Conservation (phyloP, 768 basidiomycete species). For the Mycena rosella region DNA sequence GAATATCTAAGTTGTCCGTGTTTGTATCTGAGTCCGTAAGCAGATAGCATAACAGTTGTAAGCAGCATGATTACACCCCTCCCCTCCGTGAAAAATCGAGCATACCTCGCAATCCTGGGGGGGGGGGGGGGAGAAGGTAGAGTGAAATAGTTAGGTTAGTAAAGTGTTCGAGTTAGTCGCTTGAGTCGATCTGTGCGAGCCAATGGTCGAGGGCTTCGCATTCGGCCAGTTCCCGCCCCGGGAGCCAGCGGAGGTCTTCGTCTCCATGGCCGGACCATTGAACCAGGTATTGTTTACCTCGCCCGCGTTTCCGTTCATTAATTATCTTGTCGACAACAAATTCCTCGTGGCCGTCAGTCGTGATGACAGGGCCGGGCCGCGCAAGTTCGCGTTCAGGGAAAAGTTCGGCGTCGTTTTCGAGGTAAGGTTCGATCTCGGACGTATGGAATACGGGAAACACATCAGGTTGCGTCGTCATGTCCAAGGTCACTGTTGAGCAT, state of each 20-base stretch:
- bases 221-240: not conserved
- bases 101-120: not conserved
- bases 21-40: too few species aligned
- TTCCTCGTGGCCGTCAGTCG: not conserved
- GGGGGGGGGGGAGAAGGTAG: too few species aligned
- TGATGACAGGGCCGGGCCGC: slow-evolving; percentile 39
- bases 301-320: not conserved
- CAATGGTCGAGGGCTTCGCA: not conserved
- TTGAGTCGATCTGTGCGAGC: not conserved
- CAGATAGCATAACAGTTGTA: too few species aligned
- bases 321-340: slow-evolving; percentile 1
- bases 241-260: not conserved
- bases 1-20: too few species aligned
- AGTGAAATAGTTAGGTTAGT: too few species aligned
- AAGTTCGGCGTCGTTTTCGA: slow-evolving; percentile 44
- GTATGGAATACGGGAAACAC: slow-evolving; percentile 51
- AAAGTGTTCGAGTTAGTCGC: too few species aligned
- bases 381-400: slow-evolving; percentile 46
- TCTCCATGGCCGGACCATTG: not conserved
- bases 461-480: slow-evolving; percentile 34
- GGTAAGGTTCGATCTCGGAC: slow-evolving; percentile 40
- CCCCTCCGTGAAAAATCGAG: not conserved
- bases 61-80: too few species aligned
- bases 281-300: too few species aligned
- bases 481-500: slow-evolving; percentile 40